Evolutionary conservation across 257 asterid species (phyloP).

Genomic region (Nemophila menziesii): DNA sequence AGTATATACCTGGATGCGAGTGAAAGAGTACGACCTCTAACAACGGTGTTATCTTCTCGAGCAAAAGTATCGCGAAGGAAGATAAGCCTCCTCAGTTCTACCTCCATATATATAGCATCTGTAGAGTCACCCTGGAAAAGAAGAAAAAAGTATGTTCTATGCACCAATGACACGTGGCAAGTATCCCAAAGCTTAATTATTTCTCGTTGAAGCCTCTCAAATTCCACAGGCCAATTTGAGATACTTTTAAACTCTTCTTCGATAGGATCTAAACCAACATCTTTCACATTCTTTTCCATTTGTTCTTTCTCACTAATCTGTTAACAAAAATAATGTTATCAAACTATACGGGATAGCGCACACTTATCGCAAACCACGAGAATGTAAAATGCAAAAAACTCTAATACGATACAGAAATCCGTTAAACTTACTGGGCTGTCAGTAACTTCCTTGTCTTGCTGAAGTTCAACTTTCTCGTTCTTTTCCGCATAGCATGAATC

Average conservation of each 20-base stretch:
- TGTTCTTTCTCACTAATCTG: conserved; percentile 31
- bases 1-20: conserved; percentile 46
- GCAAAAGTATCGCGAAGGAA: conserved; percentile 58
- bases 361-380: conserved; percentile 1
- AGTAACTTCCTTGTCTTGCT: conserved; percentile 14
- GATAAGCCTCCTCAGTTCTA: conserved; percentile 68
- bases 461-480: conserved; percentile 23
- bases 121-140: conserved; percentile 82
- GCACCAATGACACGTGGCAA: conserved; percentile 67
- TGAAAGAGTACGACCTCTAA: conserved; percentile 45
- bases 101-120: conserved; percentile 83
- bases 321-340: conserved; percentile 2
- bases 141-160: conserved; percentile 72
- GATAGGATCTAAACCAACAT: conserved; percentile 80
- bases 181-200: conserved; percentile 76
- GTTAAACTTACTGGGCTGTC: conserved; percentile 21
- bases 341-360: no score
- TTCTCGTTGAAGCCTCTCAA: conserved; percentile 60
- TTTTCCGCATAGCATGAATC: conserved; percentile 3
- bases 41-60: conserved; percentile 40
- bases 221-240: conserved; percentile 64
- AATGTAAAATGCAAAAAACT: not conserved
- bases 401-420: not conserved
- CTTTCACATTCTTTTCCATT: conserved; percentile 38
- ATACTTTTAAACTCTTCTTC: conserved; percentile 40